A percentile compares a stretch with the other conserved stretches of the same genome.
These are phyloP conservation scores for Yamadazyma songkhlaensis DNA, from an alignment of 1,139 yeast species.

Conservation along the genomic window DNA sequence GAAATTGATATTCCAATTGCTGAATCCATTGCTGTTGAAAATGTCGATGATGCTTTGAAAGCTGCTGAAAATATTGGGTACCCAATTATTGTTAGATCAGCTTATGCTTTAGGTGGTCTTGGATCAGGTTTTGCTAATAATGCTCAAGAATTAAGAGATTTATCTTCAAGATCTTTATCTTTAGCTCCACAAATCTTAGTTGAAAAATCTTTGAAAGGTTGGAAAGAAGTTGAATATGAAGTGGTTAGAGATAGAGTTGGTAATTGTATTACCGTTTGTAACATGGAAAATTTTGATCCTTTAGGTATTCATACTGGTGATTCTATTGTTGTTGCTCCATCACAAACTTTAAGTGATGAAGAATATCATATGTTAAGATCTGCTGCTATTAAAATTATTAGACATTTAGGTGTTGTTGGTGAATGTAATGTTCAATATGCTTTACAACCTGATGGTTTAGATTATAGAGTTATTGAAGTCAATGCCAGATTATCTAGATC, in stretches of 20 bases:
- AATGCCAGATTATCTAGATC: constrained; percentile 97
- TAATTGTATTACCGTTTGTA: constrained; percentile 97
- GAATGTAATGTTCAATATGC: constrained; percentile 99
- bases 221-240: constrained; percentile 99
- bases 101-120: constrained; percentile 95
- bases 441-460: constrained; percentile 90
- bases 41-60: constrained; percentile 83
- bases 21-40: constrained; percentile 91
- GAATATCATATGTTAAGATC: constrained; percentile 97
- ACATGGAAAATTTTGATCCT: constrained; percentile 99
- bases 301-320: constrained; percentile 98
- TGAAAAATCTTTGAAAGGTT: constrained; percentile 95
- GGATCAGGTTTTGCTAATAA: constrained; percentile 96
- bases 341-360: constrained; percentile 94
- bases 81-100: constrained; percentile 97
- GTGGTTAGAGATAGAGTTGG: constrained; percentile 96
- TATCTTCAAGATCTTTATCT: constrained; percentile 85
- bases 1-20: constrained; percentile 96
- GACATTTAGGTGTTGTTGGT: constrained; percentile 98
- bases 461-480: constrained; percentile 95
- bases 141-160: constrained; percentile 75
- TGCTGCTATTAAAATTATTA: constrained; percentile 94
- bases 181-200: constrained; percentile 93
- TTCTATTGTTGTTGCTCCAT: constrained; percentile 97
- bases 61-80: constrained; percentile 90